Conservation (phyloP, 352 stramenopile genomes). For the Phytophthora hibernalis region DNA sequence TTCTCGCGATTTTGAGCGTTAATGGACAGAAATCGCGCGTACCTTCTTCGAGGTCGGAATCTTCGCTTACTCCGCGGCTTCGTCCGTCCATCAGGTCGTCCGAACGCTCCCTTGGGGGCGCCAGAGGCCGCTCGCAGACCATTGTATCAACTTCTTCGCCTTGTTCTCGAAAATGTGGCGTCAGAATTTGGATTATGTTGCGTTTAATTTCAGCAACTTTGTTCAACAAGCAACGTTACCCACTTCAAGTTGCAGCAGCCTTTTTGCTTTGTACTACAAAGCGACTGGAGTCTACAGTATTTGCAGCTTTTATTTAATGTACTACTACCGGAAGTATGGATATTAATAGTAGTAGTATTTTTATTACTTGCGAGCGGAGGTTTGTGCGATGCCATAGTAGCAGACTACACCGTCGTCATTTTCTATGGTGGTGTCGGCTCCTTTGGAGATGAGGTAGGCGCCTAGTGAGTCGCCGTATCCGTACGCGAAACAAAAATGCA, state of each 20-base stretch:
- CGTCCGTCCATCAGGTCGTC: slow-evolving; percentile 41
- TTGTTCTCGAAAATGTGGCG: slow-evolving; percentile 11
- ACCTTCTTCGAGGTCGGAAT: slow-evolving; percentile 87
- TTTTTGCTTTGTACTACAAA: too few relatives aligned
- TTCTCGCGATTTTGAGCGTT: not conserved
- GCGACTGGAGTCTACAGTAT: too few relatives aligned
- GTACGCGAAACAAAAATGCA: slow-evolving; percentile 93
- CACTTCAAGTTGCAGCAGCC: slow-evolving; percentile 9
- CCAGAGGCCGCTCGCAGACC: slow-evolving; percentile 57
- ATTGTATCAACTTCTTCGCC: slow-evolving; percentile 35
- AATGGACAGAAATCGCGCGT: not conserved
- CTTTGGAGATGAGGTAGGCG: slow-evolving; percentile 91
- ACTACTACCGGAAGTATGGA: too few relatives aligned
- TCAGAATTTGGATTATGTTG: not conserved
- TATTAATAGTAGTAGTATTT: too few relatives aligned
- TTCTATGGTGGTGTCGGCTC: slow-evolving; percentile 69
- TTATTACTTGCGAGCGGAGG: slow-evolving; percentile 41
- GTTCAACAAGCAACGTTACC: not conserved
- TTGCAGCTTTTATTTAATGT: slow-evolving; percentile 5
- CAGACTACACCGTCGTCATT: slow-evolving; percentile 76
- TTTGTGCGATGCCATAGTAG: slow-evolving; percentile 66
- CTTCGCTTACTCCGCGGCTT: slow-evolving; percentile 49
- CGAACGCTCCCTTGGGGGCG: slow-evolving; percentile 7
- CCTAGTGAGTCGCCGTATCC: slow-evolving; percentile 89
- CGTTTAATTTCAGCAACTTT: not conserved